phyloP scores from a whole-genome alignment of 1,139 yeast genomes.

The Kodamaea plutei region DNA sequence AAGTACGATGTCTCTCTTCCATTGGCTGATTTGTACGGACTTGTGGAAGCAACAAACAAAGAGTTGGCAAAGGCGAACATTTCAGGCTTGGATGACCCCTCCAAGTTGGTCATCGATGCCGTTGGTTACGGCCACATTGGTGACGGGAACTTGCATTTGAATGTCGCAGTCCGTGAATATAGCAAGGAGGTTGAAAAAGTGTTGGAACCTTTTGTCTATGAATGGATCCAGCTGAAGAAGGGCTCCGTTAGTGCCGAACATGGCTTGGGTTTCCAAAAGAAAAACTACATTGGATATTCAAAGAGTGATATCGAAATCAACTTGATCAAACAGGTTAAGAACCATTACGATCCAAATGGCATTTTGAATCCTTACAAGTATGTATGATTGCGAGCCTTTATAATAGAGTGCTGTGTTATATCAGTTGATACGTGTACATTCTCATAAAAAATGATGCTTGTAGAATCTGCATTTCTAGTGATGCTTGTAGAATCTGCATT shows the following conservation, averaged over 20 bases:
- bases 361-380: conserved; percentile 93
- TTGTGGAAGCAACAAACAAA: conserved; percentile 69
- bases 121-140: conserved; percentile 97
- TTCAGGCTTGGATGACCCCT: conserved; percentile 59
- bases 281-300: conserved; percentile 78
- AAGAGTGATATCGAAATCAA: conserved; percentile 66
- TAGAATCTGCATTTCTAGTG: too few species aligned
- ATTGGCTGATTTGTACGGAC: conserved; percentile 66
- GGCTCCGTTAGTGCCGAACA: conserved; percentile 97
- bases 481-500: too few species aligned
- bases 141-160: conserved; percentile 91
- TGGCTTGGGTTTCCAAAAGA: conserved; percentile 95
- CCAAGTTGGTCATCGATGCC: conserved; percentile 77
- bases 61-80: conserved; percentile 55
- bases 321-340: conserved; percentile 71
- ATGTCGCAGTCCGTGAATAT: conserved; percentile 85
- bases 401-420: too few species aligned
- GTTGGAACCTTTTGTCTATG: conserved; percentile 90
- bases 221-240: conserved; percentile 67
- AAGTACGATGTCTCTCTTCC: conserved; percentile 95
- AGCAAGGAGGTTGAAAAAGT: conserved; percentile 68
- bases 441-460: too few species aligned
- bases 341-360: conserved; percentile 82
- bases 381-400: too few species aligned
- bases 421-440: too few species aligned